Evolutionary conservation across 73 alveolate species (phyloP).

Genomic region (Blepharisma stoltei): DNA sequence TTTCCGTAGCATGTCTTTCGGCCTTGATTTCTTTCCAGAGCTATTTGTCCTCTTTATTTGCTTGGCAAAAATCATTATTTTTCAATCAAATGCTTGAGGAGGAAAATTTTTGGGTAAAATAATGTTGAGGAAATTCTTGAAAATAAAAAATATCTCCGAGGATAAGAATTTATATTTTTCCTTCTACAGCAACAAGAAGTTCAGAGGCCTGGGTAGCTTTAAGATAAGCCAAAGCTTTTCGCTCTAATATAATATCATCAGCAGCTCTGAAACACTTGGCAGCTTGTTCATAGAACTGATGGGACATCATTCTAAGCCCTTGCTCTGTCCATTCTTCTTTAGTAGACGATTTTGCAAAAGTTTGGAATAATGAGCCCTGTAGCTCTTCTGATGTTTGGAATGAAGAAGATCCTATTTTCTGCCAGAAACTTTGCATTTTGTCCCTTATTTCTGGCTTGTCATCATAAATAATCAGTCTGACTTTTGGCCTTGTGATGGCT

Average conservation of each 20-base stretch:
- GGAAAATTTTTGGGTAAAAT: too few species aligned
- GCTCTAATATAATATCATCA: not conserved
- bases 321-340: slow-evolving; percentile 43
- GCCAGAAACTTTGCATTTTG: not conserved
- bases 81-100: too few species aligned
- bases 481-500: slow-evolving; percentile 63
- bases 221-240: slow-evolving; percentile 1
- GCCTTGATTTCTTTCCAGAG: too few species aligned
- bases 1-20: too few species aligned
- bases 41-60: too few species aligned
- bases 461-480: slow-evolving; percentile 53
- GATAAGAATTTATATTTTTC: not conserved
- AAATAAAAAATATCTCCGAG: too few species aligned
- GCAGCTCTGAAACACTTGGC: slow-evolving; percentile 54
- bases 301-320: slow-evolving; percentile 53
- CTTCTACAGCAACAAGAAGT: not conserved
- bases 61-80: too few species aligned
- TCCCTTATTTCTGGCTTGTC: slow-evolving; percentile 29
- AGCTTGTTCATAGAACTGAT: slow-evolving; percentile 49
- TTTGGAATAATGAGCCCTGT: not conserved
- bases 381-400: slow-evolving; percentile 20
- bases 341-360: slow-evolving; percentile 16
- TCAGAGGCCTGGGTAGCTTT: slow-evolving; percentile 1
- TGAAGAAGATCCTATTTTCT: slow-evolving; percentile 40
- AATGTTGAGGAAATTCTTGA: too few species aligned